Percentiles rank a stretch among this genome's conserved stretches.
phyloP scores from a whole-genome alignment of 768 basidiomycete species.

The Hortiboletus campestris region DNA sequence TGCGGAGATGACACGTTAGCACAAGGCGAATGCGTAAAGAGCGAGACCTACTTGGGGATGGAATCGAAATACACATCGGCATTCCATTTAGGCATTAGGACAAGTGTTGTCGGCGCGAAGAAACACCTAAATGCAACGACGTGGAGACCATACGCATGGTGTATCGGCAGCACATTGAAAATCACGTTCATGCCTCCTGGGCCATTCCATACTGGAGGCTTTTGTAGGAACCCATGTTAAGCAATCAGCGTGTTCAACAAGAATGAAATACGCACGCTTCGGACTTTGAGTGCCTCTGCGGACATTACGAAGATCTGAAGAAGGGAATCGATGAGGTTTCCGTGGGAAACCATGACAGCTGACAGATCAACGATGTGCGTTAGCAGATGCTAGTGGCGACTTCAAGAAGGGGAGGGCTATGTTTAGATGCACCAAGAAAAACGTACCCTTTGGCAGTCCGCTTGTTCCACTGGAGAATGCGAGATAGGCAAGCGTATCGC shows the following conservation, averaged over 20 bases:
- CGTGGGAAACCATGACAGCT: conserved; percentile 77
- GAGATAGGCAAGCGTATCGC: conserved; percentile 63
- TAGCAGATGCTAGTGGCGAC: background rate
- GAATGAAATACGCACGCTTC: conserved; percentile 34
- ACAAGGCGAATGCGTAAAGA: background rate
- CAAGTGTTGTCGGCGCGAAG: conserved; percentile 42
- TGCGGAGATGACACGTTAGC: background rate
- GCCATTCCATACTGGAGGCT: conserved; percentile 41
- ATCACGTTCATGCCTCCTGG: conserved; percentile 46
- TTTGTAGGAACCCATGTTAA: background rate
- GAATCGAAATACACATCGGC: conserved; percentile 46
- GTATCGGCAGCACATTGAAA: conserved; percentile 64
- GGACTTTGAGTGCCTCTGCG: conserved; percentile 33
- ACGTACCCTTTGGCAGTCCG: conserved; percentile 68
- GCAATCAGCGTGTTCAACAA: background rate
- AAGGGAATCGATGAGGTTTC: conserved; percentile 52
- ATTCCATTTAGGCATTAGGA: conserved; percentile 65
- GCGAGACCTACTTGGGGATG: conserved; percentile 55
- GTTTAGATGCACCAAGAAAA: background rate
- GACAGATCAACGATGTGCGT: background rate
- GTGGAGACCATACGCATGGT: conserved; percentile 67
- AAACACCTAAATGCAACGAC: conserved; percentile 48
- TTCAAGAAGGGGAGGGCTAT: background rate
- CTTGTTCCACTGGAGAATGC: conserved; percentile 79
- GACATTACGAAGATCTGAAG: conserved; percentile 36